Base-by-base conservation (phyloP, 23 red algal genomes). In the Agarophyton chilense region DNA sequence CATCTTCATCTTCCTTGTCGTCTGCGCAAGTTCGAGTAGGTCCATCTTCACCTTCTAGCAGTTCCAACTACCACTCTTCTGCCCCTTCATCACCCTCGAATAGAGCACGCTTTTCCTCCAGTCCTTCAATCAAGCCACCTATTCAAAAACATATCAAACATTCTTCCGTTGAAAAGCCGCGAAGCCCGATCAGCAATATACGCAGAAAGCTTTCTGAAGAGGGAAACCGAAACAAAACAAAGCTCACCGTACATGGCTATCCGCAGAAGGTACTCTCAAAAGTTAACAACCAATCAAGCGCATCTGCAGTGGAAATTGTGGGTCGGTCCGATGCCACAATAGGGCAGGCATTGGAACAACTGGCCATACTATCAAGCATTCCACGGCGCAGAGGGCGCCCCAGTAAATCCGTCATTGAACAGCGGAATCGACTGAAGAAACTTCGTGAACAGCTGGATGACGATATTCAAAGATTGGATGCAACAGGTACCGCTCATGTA, bases 351-450 rank as follows among this genome's bases (percentile, higher is more conserved):
- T 26, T 74, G 25, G 40, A 74, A 2, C 68, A 49, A 43, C 43
- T 74, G 16, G 21, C 68, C 4, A 21, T 49, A 74, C 41, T 74
- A 33, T 43, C 38, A 29, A 74, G 68, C 43, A 49, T 74, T 31
- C 68, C 68, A 29, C 68, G 68, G 21, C 68, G 68, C 18, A 43
- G 68, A 47, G 68, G 68, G 24, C 68, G 68, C 10, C 68, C 68
- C 4, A 74, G 68, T 39, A 74, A 74, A 74, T 74, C 68, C 10
- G 68, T 46, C 11, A 49, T 74, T 49, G 68, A 74, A 74, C 68
- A 74, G 17, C 38, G 68, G 3, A 74, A 49, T 31, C 68, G 68
- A 29, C 29, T 74, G 10, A 6, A 74, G 40, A 43, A 10, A 49
- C 68, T 74, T 74, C 68, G 68, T 29, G 31, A 65, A 33, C 60